Evolutionary conservation across 176 grass and related monocot genomes (phyloP).

Genomic region (Rhynchospora tenuis): DNA sequence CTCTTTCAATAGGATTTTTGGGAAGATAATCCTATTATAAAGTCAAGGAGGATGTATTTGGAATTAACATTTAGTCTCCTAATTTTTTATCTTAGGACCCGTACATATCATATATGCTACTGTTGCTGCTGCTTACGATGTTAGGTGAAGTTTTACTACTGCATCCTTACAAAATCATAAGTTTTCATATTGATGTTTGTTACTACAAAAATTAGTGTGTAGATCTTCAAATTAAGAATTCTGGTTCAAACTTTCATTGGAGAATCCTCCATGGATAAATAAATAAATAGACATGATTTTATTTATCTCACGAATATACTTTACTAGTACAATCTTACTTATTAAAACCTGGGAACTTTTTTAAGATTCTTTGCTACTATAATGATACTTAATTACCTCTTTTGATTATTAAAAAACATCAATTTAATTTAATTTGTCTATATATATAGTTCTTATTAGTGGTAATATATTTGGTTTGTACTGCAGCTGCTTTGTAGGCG

Average conservation of each 20-base stretch:
- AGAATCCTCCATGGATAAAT: too few species aligned
- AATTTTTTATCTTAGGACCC: constrained; percentile 7
- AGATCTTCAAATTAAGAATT: too few species aligned
- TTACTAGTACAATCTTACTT: background rate
- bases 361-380: background rate
- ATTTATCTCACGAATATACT: too few species aligned
- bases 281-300: too few species aligned
- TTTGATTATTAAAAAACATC: background rate
- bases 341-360: background rate
- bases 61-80: background rate
- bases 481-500: background rate
- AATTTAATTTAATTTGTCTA: background rate
- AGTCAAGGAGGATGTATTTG: constrained; percentile 20
- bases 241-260: too few species aligned
- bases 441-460: background rate
- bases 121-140: background rate
- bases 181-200: background rate
- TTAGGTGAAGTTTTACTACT: background rate
- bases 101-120: background rate
- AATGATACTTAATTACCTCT: background rate
- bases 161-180: background rate
- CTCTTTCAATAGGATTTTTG: constrained; percentile 7
- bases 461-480: background rate
- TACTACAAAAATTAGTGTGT: background rate
- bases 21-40: constrained; percentile 14